Base-by-base conservation (phyloP, 129 eudicot species). In the Solidago caesia region DNA sequence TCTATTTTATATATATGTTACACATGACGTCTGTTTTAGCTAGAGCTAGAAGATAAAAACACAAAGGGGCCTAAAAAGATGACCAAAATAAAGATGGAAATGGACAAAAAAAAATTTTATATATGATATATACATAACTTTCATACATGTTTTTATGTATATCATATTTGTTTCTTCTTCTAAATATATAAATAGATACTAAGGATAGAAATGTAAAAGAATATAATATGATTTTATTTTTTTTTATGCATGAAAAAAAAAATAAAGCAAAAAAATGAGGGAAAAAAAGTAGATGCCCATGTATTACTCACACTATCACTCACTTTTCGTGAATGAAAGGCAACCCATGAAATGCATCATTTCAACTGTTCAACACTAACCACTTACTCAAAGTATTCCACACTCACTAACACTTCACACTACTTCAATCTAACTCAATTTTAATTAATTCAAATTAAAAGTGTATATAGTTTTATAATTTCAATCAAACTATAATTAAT, bases 291-390 rank as follows among this genome's bases (percentile, higher is more conserved):
- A 81, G 87, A 84, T 79, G 83, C 83, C 79, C 75, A 79, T 79
- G 83, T 79, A 79, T 55, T 73, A 73, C 79, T 79, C 75, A 79
- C 83, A 66, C 86, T 74, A 77, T 84, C 83, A 87, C 86, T 87
- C 85, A 87, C 92, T 87, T 87, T 87, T 84, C 89, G 89, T 87
- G 92, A 87, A 87, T 84, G 89, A 84, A 84, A 87, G 89, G 92
- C 87, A 87, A 87, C 87, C 88, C 83, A 79, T 73, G 74, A 79
- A 65, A 72, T 79, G 78, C 79, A 87, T 80, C 86, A 84, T 75
- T 47, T 68, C 80, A 74, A 71, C 76, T 80, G 44, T 75, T 80
- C 60, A 76, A 77, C 74, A 81, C 87, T 77, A 84, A 81, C 87
- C 87, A 87, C 89, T 87, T 81, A 84, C 92, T 84, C 87, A 84